Evolutionary conservation across 2,329 filamentous ascomycete genomes (phyloP).

Genomic region (Colletotrichum aenigma): DNA sequence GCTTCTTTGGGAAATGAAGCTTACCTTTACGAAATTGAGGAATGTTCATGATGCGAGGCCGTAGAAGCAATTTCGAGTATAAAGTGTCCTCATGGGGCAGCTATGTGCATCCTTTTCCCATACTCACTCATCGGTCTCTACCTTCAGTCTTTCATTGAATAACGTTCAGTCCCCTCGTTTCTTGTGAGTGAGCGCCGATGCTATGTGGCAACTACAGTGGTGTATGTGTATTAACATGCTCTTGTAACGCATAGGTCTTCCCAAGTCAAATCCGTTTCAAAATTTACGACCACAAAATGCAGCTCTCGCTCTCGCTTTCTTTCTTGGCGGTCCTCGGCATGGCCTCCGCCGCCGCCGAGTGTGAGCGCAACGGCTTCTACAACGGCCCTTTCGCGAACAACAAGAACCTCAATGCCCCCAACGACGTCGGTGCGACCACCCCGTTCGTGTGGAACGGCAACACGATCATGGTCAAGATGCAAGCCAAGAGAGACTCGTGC

Average conservation of each 20-base stretch:
- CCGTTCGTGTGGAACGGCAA: background rate
- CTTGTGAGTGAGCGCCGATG: background rate
- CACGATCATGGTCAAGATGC: background rate
- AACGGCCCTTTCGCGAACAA: background rate
- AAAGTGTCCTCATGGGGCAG: accelerated
- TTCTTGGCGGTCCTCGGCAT: background rate
- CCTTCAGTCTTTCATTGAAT: background rate
- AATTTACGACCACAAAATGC: background rate
- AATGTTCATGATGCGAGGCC: background rate
- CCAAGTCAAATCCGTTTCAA: background rate
- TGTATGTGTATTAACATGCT: background rate
- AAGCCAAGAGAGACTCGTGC: background rate
- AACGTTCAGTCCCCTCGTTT: background rate
- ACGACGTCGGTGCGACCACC: background rate
- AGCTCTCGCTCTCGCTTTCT: background rate
- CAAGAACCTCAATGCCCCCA: background rate
- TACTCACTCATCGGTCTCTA: background rate
- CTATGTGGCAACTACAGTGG: background rate
- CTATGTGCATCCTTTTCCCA: accelerated
- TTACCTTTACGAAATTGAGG: background rate
- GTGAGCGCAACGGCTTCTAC: background rate
- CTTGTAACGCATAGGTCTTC: background rate
- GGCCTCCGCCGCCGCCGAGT: background rate
- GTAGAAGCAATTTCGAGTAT: background rate
- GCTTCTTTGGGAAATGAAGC: background rate